Evolutionary conservation across 371 early-diverging fungal genomes (phyloP).

Genomic region (Coemansia sp.): DNA sequence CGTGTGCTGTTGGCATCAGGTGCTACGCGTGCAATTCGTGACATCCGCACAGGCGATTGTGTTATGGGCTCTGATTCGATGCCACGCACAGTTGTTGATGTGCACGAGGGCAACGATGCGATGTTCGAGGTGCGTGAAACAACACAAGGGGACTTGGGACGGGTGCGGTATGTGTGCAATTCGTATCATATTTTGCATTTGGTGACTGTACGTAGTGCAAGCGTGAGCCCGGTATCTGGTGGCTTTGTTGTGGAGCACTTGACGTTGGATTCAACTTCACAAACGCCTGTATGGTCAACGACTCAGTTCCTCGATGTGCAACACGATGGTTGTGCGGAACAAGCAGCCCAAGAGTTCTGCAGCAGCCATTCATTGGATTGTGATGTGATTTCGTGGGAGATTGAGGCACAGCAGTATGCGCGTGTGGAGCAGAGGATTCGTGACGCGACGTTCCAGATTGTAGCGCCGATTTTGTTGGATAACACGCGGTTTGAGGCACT

Average conservation of each 20-base stretch:
- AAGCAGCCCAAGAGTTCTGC: slow-evolving; percentile 10
- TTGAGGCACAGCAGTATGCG: slow-evolving; percentile 21
- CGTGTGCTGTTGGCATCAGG: slow-evolving; percentile 36
- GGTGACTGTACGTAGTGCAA: neutral
- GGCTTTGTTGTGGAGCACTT: slow-evolving; percentile 7
- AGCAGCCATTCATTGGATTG: neutral
- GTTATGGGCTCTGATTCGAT: slow-evolving; percentile 82
- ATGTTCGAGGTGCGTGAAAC: slow-evolving; percentile 16
- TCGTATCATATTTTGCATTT: slow-evolving; percentile 28
- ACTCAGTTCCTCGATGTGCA: neutral
- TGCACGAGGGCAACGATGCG: slow-evolving; percentile 22
- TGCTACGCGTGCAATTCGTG: slow-evolving; percentile 3
- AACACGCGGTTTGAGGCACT: neutral
- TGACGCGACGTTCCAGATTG: slow-evolving; percentile 14
- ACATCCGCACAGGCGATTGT: slow-evolving; percentile 16
- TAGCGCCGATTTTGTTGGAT: slow-evolving; percentile 11
- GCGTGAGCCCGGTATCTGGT: neutral
- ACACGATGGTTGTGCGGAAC: neutral
- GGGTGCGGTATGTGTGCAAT: slow-evolving; percentile 19
- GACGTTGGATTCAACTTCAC: neutral
- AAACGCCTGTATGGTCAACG: slow-evolving; percentile 1
- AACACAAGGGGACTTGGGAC: neutral
- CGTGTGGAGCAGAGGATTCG: slow-evolving; percentile 9
- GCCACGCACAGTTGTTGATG: slow-evolving; percentile 63
- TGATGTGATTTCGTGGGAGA: slow-evolving; percentile 16